Evolutionary conservation across 305 asterid species (phyloP), one percentile per base, ranked within the genome.

Genomic region (Plantago rigida): DNA sequence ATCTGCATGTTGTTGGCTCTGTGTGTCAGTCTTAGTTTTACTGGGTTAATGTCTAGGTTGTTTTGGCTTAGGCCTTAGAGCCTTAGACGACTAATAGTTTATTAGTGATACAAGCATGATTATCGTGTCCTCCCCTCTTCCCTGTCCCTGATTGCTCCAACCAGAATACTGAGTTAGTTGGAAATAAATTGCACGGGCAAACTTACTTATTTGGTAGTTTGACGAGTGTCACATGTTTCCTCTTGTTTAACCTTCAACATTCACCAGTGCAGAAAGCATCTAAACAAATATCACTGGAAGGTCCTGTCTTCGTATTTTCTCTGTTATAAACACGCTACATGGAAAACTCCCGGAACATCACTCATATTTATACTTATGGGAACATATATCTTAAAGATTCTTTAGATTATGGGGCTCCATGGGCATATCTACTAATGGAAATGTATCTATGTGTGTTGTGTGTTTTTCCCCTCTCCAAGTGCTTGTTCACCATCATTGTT

Each of bases 1-100:
- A 70, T 49, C 15, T 66, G 26, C 47, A 8, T 63, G 65, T n/a
- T 62, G 59, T 70, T 26, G 56, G 58, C 52, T 45, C 70, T 34
- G 56, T 54, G 60, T 66, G 26, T 47, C 55, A 13, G 51, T 51
- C 36, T 15, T 59, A 28, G 58, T 26, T 12, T 24, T 36, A 24
- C n/a, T 11, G 29, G 58, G 58, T 52, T 52, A 22, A 52, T 26
- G 14, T 11, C 42, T 4, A 34, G 57, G 9, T 50, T 7, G 45
- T 39, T 39, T 39, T 39, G 45, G 45, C 19, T 17, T 17, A 17
- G 19, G 45, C 12, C 19, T 17, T 17, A 17, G 19, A 17, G 19
- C 19, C 45, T 39, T 8, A 10, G 1, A 39, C 0, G 45, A 39
- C 1, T 39, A 39, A 39, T 39, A 39, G 8, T 39, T 34, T 39